These are phyloP conservation scores for Trametes hirsuta DNA, from an alignment of 1,284 basidiomycete species.

Conservation along the genomic window DNA sequence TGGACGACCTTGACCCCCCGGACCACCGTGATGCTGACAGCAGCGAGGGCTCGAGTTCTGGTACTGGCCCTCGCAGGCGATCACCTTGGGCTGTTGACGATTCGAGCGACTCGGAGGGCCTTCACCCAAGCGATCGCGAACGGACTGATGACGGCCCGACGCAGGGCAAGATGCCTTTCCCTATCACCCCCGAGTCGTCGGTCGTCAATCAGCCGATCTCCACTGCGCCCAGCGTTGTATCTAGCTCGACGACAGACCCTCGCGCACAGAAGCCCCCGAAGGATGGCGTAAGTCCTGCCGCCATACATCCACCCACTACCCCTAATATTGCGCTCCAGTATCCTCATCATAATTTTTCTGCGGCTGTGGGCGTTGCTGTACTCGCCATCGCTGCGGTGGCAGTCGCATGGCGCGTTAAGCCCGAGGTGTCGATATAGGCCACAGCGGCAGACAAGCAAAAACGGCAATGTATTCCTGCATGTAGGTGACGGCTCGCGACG, in stretches of 20 bases:
- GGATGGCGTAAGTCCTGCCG: constrained; percentile 20
- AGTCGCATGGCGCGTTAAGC: constrained; percentile 65
- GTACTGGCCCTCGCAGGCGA: constrained; percentile 38
- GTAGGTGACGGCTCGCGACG: constrained; percentile 17
- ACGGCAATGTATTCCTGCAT: constrained; percentile 15
- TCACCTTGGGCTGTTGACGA: constrained; percentile 43
- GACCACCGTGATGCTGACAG: constrained; percentile 27
- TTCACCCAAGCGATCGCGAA: constrained; percentile 24
- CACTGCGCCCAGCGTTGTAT: constrained; percentile 26
- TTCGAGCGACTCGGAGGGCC: constrained; percentile 44
- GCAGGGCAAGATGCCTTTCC: constrained; percentile 39
- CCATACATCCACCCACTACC: not conserved
- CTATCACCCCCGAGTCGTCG: constrained; percentile 48
- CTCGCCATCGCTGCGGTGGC: constrained; percentile 64
- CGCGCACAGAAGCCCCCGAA: constrained; percentile 21
- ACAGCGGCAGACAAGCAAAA: constrained; percentile 18
- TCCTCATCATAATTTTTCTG: constrained; percentile 31
- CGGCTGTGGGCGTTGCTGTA: constrained; percentile 60
- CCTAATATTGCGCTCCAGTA: constrained; percentile 20
- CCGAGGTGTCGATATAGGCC: constrained; percentile 33
- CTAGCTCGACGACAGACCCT: constrained; percentile 22
- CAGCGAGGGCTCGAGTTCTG: constrained; percentile 31
- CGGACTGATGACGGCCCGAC: constrained; percentile 23
- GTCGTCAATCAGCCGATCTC: constrained; percentile 43
- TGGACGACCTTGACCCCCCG: constrained; percentile 21